Conservation (phyloP, 1,284 basidiomycete species). For the Stereum hirsutum region DNA sequence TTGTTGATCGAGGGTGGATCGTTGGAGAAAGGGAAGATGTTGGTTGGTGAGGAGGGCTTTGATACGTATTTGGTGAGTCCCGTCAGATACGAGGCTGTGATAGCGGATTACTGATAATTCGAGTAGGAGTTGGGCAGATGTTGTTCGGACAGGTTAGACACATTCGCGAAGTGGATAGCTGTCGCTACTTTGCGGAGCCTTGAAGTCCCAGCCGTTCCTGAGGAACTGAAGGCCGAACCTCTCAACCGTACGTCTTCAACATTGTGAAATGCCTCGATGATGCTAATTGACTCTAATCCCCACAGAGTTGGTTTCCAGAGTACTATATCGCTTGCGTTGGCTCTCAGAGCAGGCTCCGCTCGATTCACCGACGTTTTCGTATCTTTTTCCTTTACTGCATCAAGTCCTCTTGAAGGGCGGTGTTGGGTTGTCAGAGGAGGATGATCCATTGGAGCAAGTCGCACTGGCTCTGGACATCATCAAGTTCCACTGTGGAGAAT, state of each 20-base stretch:
- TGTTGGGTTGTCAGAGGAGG: conserved; percentile 50
- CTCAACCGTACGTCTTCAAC: conserved; percentile 44
- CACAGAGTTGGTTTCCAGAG: conserved; percentile 58
- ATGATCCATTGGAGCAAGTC: conserved; percentile 83
- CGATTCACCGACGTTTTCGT: conserved; percentile 80
- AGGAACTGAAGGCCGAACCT: conserved; percentile 65
- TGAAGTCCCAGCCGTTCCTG: conserved; percentile 59
- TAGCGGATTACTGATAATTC: neutral
- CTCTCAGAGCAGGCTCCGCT: conserved; percentile 80
- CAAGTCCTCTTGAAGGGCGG: conserved; percentile 68
- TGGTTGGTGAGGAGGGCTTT: conserved; percentile 59
- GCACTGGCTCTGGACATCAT: conserved; percentile 81
- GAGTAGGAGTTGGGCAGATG: conserved; percentile 51
- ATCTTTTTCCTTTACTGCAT: conserved; percentile 72
- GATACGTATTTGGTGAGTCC: conserved; percentile 68
- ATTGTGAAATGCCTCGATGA: conserved; percentile 1
- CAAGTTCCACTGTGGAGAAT: conserved; percentile 80
- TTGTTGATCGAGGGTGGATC: conserved; percentile 56
- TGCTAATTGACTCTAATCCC: conserved; percentile 1
- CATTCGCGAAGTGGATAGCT: conserved; percentile 63
- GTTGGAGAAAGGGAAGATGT: conserved; percentile 43
- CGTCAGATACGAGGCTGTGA: conserved; percentile 1
- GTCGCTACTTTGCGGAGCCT: conserved; percentile 74
- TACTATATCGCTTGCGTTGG: conserved; percentile 81
- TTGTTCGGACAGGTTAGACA: conserved; percentile 65